phyloP scores from a whole-genome alignment of 495 filamentous ascomycete genomes.

The Xylaria flabelliformis region DNA sequence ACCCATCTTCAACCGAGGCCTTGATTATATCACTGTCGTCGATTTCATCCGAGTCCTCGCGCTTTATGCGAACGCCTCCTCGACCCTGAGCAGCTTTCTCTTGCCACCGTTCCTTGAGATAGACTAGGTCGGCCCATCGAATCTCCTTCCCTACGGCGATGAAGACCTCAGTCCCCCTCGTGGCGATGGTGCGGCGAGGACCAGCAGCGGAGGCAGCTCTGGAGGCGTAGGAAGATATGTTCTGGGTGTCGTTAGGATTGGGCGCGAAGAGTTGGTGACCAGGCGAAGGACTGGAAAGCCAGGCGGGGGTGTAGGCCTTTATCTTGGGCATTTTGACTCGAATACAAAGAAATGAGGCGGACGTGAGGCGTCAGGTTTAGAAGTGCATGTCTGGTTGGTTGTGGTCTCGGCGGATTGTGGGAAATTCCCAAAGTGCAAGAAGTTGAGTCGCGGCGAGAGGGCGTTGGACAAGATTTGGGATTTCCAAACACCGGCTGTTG shows the following conservation, averaged over 20 bases:
- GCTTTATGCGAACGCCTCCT: slow-evolving; percentile 39
- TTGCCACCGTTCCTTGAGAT: slow-evolving; percentile 76
- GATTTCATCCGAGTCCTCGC: slow-evolving; percentile 40
- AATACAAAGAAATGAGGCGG: slow-evolving; percentile 29
- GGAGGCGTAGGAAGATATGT: slow-evolving; percentile 39
- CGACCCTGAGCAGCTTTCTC: slow-evolving; percentile 48
- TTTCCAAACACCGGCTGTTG: not conserved
- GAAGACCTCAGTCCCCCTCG: slow-evolving; percentile 80
- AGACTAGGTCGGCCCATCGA: slow-evolving; percentile 79
- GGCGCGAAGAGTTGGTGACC: slow-evolving; percentile 74
- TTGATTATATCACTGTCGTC: slow-evolving; percentile 43
- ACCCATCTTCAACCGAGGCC: slow-evolving; percentile 36
- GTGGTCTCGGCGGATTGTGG: slow-evolving; percentile 7
- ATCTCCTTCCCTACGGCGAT: slow-evolving; percentile 84
- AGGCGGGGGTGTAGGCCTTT: slow-evolving; percentile 79
- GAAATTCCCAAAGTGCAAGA: slow-evolving; percentile 6
- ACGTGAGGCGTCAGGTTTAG: slow-evolving; percentile 13
- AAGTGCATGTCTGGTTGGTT: slow-evolving; percentile 20
- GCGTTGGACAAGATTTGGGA: not conserved
- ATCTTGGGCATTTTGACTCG: slow-evolving; percentile 72
- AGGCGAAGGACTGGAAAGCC: slow-evolving; percentile 77
- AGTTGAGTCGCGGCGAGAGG: too few species aligned
- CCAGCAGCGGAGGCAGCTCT: slow-evolving; percentile 54
- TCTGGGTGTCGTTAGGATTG: slow-evolving; percentile 38
- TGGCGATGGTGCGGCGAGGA: slow-evolving; percentile 72